phyloP scores from a whole-genome alignment of 2,329 filamentous ascomycete species.

The Pseudocercospora macadamiae region DNA sequence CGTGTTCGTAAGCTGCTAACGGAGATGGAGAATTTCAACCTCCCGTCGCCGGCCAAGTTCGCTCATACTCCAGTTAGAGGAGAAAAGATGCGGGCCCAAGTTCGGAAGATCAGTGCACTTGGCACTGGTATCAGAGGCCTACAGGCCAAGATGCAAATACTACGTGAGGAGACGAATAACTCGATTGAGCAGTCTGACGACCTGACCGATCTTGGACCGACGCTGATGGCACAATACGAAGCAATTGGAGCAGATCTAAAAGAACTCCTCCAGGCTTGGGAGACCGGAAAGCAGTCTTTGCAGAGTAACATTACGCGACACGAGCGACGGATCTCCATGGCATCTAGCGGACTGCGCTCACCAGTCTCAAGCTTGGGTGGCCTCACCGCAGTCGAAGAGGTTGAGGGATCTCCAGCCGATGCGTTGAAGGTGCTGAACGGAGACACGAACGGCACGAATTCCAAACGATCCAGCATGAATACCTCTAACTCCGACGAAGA shows the following conservation, averaged over 20 bases:
- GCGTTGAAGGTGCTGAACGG: constrained; percentile 80
- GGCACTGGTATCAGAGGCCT: constrained; percentile 88
- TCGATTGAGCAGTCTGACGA: constrained; percentile 70
- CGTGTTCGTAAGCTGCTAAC: constrained; percentile 70
- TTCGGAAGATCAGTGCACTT: constrained; percentile 84
- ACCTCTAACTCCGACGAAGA: constrained; percentile 57
- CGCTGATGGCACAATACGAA: constrained; percentile 87
- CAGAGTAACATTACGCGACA: constrained; percentile 81
- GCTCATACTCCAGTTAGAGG: constrained; percentile 67
- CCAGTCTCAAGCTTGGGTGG: constrained; percentile 64
- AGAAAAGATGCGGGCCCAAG: constrained; percentile 82
- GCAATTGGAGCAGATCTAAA: constrained; percentile 88
- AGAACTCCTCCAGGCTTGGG: constrained; percentile 54
- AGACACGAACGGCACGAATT: constrained; percentile 51
- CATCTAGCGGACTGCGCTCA: constrained; percentile 49
- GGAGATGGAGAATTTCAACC: constrained; percentile 69
- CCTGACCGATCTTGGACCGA: constrained; percentile 68
- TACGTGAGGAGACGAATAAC: constrained; percentile 85
- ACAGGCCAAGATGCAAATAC: constrained; percentile 89
- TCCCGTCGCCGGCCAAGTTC: constrained; percentile 60
- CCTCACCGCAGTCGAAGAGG: constrained; percentile 58
- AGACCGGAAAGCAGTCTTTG: constrained; percentile 74
- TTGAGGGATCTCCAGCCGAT: constrained; percentile 60
- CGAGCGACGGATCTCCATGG: constrained; percentile 61
- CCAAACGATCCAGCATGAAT: constrained; percentile 53